Percentiles rank a stretch among this genome's conserved stretches.
Conservation (phyloP, 2,329 filamentous ascomycete genomes). For the Cordyceps pruinosa region DNA sequence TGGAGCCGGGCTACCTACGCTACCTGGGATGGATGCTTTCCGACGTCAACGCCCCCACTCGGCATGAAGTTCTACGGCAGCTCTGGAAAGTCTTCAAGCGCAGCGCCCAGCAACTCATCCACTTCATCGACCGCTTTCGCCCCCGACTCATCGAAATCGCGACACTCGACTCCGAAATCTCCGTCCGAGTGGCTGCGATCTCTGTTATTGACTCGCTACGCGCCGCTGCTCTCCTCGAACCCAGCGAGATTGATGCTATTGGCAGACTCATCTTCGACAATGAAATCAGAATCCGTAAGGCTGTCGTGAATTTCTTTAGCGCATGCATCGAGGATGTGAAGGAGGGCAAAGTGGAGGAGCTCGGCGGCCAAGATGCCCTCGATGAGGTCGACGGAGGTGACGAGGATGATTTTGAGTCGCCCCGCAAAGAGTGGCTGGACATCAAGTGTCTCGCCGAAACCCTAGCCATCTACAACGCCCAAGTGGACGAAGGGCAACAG, state of each 20-base stretch:
- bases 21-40: constrained; percentile 96
- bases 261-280: constrained; percentile 85
- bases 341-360: constrained; percentile 71
- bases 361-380: constrained; percentile 71
- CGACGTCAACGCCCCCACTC: constrained; percentile 65
- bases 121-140: constrained; percentile 90
- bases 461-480: constrained; percentile 71
- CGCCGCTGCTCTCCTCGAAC: constrained; percentile 79
- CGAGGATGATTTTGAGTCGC: constrained; percentile 70
- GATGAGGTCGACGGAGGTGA: constrained; percentile 68
- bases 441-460: constrained; percentile 86
- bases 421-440: constrained; percentile 79
- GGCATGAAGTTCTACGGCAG: constrained; percentile 82
- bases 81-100: constrained; percentile 72
- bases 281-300: constrained; percentile 76
- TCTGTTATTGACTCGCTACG: constrained; percentile 76
- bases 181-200: constrained; percentile 73
- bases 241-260: constrained; percentile 81
- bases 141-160: constrained; percentile 88
- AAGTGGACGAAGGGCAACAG: constrained; percentile 51
- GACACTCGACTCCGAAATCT: constrained; percentile 72
- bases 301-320: constrained; percentile 84
- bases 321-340: constrained; percentile 79
- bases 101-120: constrained; percentile 74
- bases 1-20: constrained; percentile 82